Base-by-base conservation (phyloP, 2,329 filamentous ascomycete genomes). In the Fusarium chuoi region DNA sequence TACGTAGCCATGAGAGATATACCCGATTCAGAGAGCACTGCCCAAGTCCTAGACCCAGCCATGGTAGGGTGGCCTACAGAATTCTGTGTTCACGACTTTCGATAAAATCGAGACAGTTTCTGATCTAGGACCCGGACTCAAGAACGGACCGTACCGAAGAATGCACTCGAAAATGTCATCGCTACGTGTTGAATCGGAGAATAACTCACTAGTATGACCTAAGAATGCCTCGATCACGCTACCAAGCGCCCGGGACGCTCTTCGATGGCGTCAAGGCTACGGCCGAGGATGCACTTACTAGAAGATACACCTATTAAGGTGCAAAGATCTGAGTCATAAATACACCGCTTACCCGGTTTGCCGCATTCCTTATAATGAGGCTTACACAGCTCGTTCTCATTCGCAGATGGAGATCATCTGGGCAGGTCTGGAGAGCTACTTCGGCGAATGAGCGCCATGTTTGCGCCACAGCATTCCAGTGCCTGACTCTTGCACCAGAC, bases 241-340 rank as follows among this genome's bases (percentile, higher is more conserved):
- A 45, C 54, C 28, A 30, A 22, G 10, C n/a, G 18, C n/a, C n/a
- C 6, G 39, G 54, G 18, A 26, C 12, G 17, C 4, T 33, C 17
- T 0, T 22, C 18, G 2, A 15, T 46, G 13, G 28, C 18, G 30
- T 57, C 6, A 46, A 46, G n/a, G 14, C 18, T 7, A 6, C n/a
- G 5, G 10, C 9, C 7, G 13, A 22, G 9, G 3, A 26, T 20
- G 17, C 4, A 1, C 18, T 24, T 52, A 2, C 14, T 1, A 12
- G 9, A 11, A 17, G 9, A 8, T 6, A 22, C 6, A 26, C n/a
- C n/a, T 38, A 6, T 26, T 2, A 0, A 2, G 6, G 3, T 13
- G 0, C 18, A 38, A 5, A 22, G 13, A 28, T 54, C 0, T 22
- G n/a, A 57, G 1, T 13, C 0, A 30, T 7, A 33, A 44, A 57